Base-by-base conservation (phyloP, 768 basidiomycete species). In the Gloeopeniophorella convolvens region DNA sequence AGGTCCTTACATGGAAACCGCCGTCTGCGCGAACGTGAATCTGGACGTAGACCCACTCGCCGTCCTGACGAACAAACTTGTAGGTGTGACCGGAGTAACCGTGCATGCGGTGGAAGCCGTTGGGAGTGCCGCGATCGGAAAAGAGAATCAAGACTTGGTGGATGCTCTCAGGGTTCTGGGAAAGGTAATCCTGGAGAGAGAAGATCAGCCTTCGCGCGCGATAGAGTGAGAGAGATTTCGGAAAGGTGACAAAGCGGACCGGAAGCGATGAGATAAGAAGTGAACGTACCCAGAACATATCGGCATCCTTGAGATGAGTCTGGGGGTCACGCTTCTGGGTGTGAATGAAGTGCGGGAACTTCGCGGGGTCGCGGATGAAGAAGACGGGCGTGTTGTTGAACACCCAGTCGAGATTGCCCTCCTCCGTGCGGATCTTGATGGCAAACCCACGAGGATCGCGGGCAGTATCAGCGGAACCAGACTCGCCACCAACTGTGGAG, bases 361-460 rank as follows among this genome's bases (percentile, higher is more conserved):
- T 84, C 68, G 85, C 77, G 12, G 87, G 80, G 65, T 94, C 83
- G 59, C 83, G 79, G 66, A 96, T 80, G 73, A 90, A 86, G 80
- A 93, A 92, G 58, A 94, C 77, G 40, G 93, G 90, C 12, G 88
- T 90, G 72, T 92, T 91, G 72, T 91, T 89, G 80, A 85, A 79
- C 61, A 93, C 93, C 77, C 87, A 87, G 65, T 96, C 93, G 68
- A 81, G 80, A 73, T 89, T 94, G 16, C 95, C 95, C 66, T 96
- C 79, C 3, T 89, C 82, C 0, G 95, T 92, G 66, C 80, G 87
- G 56, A 97, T 75, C 70, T 94, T 87, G 69, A 87, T 64, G 4
- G 95, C 86, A 62, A 96, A 97, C 2, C 95, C 95, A 71, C 91
- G 83, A 21, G 91, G 90, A 60, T 97, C 93, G 54, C 93, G 85